Evolutionary conservation across 345 rosid species (phyloP).

Genomic region (Camelina laxa): DNA sequence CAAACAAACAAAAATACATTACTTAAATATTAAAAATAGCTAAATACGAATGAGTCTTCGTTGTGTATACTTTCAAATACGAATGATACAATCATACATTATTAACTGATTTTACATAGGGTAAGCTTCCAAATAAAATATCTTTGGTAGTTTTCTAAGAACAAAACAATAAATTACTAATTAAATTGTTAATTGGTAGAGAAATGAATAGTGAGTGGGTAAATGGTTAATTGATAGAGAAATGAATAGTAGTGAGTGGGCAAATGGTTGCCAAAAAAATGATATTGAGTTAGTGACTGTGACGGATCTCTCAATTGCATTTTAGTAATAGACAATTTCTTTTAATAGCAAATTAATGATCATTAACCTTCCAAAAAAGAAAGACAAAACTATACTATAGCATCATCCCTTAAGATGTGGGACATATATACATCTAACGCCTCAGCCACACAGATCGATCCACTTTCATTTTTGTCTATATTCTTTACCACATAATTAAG

Average conservation of each 20-base stretch:
- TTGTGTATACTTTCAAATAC: background rate
- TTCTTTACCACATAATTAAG: conserved; percentile 17
- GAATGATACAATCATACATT: background rate
- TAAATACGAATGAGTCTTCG: conserved; percentile 11
- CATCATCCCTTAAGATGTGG: conserved; percentile 33
- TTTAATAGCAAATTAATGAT: conserved; percentile 12
- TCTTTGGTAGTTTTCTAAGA: too few relatives aligned
- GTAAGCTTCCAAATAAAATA: background rate
- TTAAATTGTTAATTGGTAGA: too few relatives aligned
- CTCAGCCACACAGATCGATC: conserved; percentile 18
- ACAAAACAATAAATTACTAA: too few relatives aligned
- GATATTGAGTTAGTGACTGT: too few relatives aligned
- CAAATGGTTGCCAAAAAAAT: conserved; percentile 15
- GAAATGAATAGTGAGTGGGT: too few relatives aligned
- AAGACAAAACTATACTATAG: conserved; percentile 5
- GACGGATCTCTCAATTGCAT: conserved; percentile 25
- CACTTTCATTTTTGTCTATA: conserved; percentile 16
- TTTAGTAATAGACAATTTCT: background rate
- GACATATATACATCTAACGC: background rate
- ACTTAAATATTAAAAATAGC: background rate
- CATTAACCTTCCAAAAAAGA: conserved; percentile 25
- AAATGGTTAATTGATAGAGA: too few relatives aligned
- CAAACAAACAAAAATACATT: background rate
- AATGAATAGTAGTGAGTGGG: too few relatives aligned
- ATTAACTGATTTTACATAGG: background rate